A percentile compares a stretch with the other conserved stretches of the same genome.
Conservation (phyloP, 805 yeast species). For the Starmerella roubikii region DNA sequence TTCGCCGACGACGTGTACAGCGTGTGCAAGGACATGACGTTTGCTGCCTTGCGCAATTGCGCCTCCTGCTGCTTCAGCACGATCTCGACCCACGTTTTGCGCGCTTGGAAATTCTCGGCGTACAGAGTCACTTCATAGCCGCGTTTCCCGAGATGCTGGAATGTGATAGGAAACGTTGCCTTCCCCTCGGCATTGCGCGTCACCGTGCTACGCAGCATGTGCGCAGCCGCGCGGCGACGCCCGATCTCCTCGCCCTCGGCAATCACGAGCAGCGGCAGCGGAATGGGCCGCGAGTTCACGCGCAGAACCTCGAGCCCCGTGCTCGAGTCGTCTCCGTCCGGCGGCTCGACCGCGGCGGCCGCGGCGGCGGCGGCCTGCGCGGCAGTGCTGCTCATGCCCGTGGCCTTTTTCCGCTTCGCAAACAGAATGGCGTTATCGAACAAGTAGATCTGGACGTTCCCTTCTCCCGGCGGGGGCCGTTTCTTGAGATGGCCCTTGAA, state of each 20-base stretch:
- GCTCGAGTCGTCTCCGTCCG: conserved; percentile 12
- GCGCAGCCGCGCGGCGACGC: conserved; percentile 19
- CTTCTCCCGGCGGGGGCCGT: conserved; percentile 49
- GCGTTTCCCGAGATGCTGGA: conserved; percentile 37
- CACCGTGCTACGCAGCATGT: conserved; percentile 19
- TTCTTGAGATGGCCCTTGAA: conserved; percentile 67
- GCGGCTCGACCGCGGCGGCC: conserved; percentile 17
- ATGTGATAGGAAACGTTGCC: conserved; percentile 33
- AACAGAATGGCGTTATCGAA: conserved; percentile 80
- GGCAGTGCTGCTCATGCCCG: conserved; percentile 32
- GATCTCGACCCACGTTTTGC: conserved; percentile 68
- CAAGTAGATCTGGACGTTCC: conserved; percentile 72
- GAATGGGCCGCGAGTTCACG: conserved; percentile 81
- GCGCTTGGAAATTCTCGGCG: conserved; percentile 37
- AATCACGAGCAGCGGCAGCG: conserved; percentile 58
- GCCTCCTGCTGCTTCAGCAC: conserved; percentile 67
- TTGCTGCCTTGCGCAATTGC: conserved; percentile 54
- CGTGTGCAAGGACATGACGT: conserved; percentile 65
- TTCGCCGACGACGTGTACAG: conserved; percentile 24
- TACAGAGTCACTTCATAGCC: conserved; percentile 34
- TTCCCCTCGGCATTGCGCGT: conserved; percentile 15
- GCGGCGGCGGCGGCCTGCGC: conserved; percentile 19
- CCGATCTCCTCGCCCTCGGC: conserved; percentile 73
- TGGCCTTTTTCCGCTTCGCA: conserved; percentile 72
- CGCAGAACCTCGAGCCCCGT: conserved; percentile 63